Evolutionary conservation across 768 basidiomycete species (phyloP).

Genomic region (Collybiopsis luxurians): DNA sequence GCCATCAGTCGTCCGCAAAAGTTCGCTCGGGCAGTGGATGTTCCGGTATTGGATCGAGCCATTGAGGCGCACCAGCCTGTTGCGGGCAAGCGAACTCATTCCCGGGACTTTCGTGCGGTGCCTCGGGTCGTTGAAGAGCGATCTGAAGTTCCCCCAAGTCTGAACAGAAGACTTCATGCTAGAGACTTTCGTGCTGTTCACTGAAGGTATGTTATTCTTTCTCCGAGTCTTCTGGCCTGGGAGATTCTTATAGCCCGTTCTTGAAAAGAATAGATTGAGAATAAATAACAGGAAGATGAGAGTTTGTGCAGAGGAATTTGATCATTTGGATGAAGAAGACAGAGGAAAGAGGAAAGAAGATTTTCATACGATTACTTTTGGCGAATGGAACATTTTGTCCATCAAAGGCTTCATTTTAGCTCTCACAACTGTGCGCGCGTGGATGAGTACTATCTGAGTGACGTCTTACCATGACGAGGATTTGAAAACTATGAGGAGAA

Average conservation of each 20-base stretch:
- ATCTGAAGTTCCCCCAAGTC: not conserved
- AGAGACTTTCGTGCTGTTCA: not conserved
- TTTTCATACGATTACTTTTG: not conserved
- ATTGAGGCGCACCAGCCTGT: not conserved
- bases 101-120: conserved; percentile 8
- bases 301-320: not conserved
- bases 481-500: no score
- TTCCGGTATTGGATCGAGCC: not conserved
- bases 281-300: no score
- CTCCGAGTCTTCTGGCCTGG: no score
- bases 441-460: no score
- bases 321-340: not conserved
- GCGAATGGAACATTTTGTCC: not conserved
- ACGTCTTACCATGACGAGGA: no score
- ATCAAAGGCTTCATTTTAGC: not conserved
- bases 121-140: not conserved
- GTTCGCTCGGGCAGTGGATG: conserved; percentile 13
- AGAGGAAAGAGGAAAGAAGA: not conserved
- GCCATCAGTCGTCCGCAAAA: conserved; percentile 21
- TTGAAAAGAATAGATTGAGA: no score
- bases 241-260: no score
- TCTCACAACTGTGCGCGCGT: no score
- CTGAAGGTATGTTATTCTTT: not conserved
- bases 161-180: conserved; percentile 1
- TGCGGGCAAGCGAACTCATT: conserved; percentile 2